Conservation (phyloP, 2,329 filamentous ascomycete species). For the Sclerotinia trifoliorum region DNA sequence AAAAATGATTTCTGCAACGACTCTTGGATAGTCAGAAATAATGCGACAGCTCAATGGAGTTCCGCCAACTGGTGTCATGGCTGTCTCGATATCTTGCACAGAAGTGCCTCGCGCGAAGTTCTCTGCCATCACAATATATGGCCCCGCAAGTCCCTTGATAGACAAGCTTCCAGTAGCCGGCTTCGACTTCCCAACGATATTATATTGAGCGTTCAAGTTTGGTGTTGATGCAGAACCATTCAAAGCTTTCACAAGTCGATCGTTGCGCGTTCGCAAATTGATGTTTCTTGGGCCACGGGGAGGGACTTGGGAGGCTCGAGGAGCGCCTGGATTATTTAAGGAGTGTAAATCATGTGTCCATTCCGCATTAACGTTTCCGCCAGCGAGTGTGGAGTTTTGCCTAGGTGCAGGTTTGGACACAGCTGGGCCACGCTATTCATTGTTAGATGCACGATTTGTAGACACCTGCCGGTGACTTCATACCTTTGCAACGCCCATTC, state of each 20-base stretch:
- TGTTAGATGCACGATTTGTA: slow-evolving; percentile 23
- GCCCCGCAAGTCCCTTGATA: slow-evolving; percentile 72
- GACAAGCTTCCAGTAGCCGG: slow-evolving; percentile 53
- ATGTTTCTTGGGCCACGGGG: slow-evolving; percentile 36
- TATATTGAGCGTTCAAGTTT: slow-evolving; percentile 39
- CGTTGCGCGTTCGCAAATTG: slow-evolving; percentile 33
- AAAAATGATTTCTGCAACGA: slow-evolving; percentile 77
- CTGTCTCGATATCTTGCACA: slow-evolving; percentile 77
- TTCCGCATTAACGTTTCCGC: slow-evolving; percentile 62
- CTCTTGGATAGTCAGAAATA: slow-evolving; percentile 64
- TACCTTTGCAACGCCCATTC: slow-evolving; percentile 73
- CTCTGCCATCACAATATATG: slow-evolving; percentile 70
- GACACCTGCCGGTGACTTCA: slow-evolving; percentile 17
- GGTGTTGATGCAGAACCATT: slow-evolving; percentile 38
- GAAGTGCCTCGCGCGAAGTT: slow-evolving; percentile 83
- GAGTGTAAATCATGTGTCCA: slow-evolving; percentile 71
- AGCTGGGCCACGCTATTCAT: slow-evolving; percentile 29
- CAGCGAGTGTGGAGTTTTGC: slow-evolving; percentile 38
- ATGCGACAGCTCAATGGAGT: slow-evolving; percentile 66
- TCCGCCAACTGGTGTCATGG: slow-evolving; percentile 73
- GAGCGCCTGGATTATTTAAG: slow-evolving; percentile 45
- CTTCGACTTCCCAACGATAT: slow-evolving; percentile 41
- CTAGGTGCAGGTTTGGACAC: slow-evolving; percentile 31
- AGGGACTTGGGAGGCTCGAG: slow-evolving; percentile 44
- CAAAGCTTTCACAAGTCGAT: slow-evolving; percentile 34